phyloP scores from a whole-genome alignment of 306 rosid species.

The Acacia confusa region DNA sequence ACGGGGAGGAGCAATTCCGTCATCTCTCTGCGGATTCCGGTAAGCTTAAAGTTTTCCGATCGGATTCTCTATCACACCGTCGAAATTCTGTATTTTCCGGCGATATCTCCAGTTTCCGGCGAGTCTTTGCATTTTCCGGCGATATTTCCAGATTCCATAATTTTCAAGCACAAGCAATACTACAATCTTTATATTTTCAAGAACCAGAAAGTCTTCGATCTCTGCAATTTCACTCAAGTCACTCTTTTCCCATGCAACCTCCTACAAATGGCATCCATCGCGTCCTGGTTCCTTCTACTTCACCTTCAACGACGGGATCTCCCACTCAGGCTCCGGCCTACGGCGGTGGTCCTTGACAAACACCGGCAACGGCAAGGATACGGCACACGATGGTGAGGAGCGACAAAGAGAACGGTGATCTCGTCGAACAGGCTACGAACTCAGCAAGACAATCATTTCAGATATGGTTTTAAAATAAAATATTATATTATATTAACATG shows the following conservation, averaged over 20 bases:
- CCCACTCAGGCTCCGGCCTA: slow-evolving; percentile 61
- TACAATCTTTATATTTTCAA: slow-evolving; percentile 88
- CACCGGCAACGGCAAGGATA: no score
- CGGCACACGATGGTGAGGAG: no score
- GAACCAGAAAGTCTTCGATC: slow-evolving; percentile 66
- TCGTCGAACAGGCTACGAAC: no score
- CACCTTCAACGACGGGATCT: slow-evolving; percentile 67
- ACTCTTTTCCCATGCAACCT: slow-evolving; percentile 61
- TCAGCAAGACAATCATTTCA: no score
- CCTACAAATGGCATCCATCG: slow-evolving; percentile 96
- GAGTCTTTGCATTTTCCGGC: no score
- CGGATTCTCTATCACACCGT: no score
- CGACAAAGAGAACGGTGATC: no score
- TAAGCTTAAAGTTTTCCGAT: slow-evolving; percentile 62
- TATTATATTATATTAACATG: no score
- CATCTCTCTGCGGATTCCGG: slow-evolving; percentile 41
- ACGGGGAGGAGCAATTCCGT: slow-evolving; percentile 43
- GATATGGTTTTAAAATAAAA: no score
- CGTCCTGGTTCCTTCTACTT: slow-evolving; percentile 85
- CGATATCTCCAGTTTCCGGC: no score
- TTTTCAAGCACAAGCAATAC: slow-evolving; percentile 74
- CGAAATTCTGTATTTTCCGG: no score
- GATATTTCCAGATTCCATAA: no score
- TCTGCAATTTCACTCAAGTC: slow-evolving; percentile 80
- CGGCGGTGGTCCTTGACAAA: slow-evolving; percentile 45